Evolutionary conservation across 2,329 filamentous ascomycete genomes (phyloP).

Genomic region (Macrophomina phaseolina): DNA sequence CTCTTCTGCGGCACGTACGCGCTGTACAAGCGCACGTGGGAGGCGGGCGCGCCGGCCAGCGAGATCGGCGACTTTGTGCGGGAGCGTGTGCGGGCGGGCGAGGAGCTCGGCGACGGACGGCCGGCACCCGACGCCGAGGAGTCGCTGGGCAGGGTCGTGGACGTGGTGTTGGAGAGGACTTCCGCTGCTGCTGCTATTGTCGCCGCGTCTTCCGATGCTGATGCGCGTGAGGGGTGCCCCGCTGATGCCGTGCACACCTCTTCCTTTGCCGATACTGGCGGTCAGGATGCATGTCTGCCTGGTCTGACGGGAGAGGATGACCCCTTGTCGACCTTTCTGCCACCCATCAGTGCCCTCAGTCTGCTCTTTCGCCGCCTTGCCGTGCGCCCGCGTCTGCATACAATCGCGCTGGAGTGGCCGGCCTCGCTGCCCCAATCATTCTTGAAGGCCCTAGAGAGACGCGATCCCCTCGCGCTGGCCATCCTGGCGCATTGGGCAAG

Average conservation of each 20-base stretch:
- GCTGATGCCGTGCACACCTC: too few relatives aligned
- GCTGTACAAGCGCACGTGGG: slow-evolving; percentile 6
- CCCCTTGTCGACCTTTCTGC: neutral
- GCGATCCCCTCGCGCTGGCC: neutral
- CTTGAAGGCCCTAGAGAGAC: too few relatives aligned
- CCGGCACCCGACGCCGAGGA: neutral
- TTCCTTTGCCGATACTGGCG: too few relatives aligned
- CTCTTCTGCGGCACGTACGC: slow-evolving; percentile 4
- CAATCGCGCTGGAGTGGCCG: neutral
- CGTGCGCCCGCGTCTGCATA: neutral
- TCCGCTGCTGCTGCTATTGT: neutral
- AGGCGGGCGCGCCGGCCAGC: neutral
- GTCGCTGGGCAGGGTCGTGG: neutral
- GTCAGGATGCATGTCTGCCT: neutral
- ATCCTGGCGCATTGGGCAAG: slow-evolving; percentile 9
- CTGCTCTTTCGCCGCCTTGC: slow-evolving; percentile 1
- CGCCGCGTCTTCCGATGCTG: too few relatives aligned
- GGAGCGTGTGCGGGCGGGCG: neutral
- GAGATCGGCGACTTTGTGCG: neutral
- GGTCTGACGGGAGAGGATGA: neutral
- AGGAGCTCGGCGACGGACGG: neutral
- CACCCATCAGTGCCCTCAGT: neutral
- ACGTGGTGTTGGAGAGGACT: neutral
- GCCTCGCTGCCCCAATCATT: neutral
- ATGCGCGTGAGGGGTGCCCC: too few relatives aligned